These are phyloP conservation scores for Stagonosporopsis vannaccii DNA, from an alignment of 2,329 filamentous ascomycete genomes.

Conservation along the genomic window DNA sequence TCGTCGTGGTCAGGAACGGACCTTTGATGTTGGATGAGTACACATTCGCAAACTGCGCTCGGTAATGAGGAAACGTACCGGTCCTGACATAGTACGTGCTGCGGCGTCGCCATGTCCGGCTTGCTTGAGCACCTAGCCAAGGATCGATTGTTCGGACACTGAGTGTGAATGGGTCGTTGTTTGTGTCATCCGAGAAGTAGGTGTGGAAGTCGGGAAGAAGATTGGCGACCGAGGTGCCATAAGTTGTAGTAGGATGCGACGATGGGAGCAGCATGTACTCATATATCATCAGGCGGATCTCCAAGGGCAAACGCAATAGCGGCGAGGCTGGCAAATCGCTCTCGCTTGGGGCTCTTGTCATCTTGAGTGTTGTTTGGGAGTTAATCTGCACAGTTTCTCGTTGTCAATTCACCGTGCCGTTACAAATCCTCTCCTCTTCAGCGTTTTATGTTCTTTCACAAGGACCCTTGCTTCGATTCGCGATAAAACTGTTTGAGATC, in stretches of 20 bases:
- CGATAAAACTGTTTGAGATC: slow-evolving; percentile 3
- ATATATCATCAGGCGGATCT: slow-evolving; percentile 58
- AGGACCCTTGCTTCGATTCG: slow-evolving; percentile 13
- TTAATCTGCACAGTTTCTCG: background rate
- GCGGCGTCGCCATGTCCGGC: slow-evolving; percentile 41
- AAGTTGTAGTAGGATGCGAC: slow-evolving; percentile 36
- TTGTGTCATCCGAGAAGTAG: slow-evolving; percentile 47
- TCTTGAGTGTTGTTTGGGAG: slow-evolving; percentile 5
- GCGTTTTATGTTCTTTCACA: slow-evolving; percentile 5
- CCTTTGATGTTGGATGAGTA: slow-evolving; percentile 37
- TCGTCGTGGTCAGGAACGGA: slow-evolving; percentile 53
- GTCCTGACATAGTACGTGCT: slow-evolving; percentile 49
- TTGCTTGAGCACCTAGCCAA: slow-evolving; percentile 35
- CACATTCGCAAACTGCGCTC: slow-evolving; percentile 6
- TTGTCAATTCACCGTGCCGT: background rate
- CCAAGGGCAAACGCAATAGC: slow-evolving; percentile 55
- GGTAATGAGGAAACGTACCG: slow-evolving; percentile 32
- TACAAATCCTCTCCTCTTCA: background rate
- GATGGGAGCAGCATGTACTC: slow-evolving; percentile 53
- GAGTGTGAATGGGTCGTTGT: slow-evolving; percentile 45
- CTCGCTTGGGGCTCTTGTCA: slow-evolving; percentile 3
- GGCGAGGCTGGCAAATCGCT: slow-evolving; percentile 32
- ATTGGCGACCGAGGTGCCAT: slow-evolving; percentile 43
- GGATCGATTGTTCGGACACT: slow-evolving; percentile 56
- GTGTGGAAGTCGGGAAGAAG: slow-evolving; percentile 52